phyloP scores from a whole-genome alignment of 345 rosid genomes.

The Reutealis trisperma region DNA sequence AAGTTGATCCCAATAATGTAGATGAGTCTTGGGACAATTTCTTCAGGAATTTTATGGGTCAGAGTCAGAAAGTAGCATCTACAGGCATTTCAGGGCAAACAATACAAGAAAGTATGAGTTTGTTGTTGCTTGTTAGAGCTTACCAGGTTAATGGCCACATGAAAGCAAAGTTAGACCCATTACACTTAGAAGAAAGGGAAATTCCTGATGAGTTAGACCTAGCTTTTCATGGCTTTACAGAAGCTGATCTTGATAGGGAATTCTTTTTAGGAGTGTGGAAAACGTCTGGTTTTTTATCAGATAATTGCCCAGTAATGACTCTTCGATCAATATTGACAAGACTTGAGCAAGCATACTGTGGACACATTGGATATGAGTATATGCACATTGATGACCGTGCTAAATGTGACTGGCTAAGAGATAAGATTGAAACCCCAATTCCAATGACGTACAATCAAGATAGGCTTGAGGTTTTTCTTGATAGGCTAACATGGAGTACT shows the following conservation, averaged over 20 bases:
- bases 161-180: constrained; percentile 79
- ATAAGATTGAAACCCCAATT: constrained; percentile 79
- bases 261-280: constrained; percentile 81
- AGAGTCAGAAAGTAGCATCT: constrained; percentile 51
- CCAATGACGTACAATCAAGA: constrained; percentile 60
- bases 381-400: constrained; percentile 81
- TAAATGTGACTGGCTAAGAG: constrained; percentile 80
- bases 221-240: constrained; percentile 62
- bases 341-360: constrained; percentile 87
- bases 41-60: constrained; percentile 73
- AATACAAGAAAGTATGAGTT: constrained; percentile 86
- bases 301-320: constrained; percentile 80
- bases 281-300: constrained; percentile 78
- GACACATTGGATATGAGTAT: constrained; percentile 74
- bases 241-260: constrained; percentile 80
- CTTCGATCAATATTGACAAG: constrained; percentile 66
- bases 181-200: constrained; percentile 63
- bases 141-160: constrained; percentile 87
- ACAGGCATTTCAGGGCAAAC: constrained; percentile 87
- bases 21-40: constrained; percentile 91
- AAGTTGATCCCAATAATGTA: constrained; percentile 68
- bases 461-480: constrained; percentile 66
- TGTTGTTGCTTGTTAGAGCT: constrained; percentile 71
- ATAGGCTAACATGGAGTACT: constrained; percentile 81
- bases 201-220: constrained; percentile 72